These are phyloP conservation scores for Pestalotiopsis sp. DNA, from an alignment of 2,329 filamentous ascomycete genomes.

Conservation along the genomic window DNA sequence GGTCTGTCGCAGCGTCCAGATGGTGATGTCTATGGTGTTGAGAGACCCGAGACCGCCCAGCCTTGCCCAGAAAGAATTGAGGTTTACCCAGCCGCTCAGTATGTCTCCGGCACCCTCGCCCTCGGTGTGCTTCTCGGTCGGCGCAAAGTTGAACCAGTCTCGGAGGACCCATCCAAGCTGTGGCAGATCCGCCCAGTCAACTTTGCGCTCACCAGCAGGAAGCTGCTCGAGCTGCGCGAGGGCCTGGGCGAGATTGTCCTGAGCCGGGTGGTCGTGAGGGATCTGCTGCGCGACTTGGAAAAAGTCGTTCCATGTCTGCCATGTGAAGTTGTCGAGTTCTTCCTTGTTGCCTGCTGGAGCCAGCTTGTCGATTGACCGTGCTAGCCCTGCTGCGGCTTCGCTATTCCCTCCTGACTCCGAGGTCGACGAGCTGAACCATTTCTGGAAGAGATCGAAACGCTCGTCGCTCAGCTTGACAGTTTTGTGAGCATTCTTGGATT, in stretches of 20 bases:
- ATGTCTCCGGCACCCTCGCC: constrained; percentile 17
- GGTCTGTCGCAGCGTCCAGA: constrained; percentile 31
- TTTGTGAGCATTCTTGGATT: neutral
- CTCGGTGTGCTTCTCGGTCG: constrained; percentile 11
- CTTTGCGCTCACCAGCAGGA: constrained; percentile 24
- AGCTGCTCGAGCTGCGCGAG: constrained; percentile 28
- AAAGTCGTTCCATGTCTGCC: constrained; percentile 25
- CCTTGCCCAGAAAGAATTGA: constrained; percentile 31
- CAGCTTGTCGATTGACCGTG: constrained; percentile 19
- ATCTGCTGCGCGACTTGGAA: constrained; percentile 27
- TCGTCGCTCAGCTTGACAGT: constrained; percentile 3
- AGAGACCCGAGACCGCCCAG: constrained; percentile 26
- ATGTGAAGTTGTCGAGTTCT: constrained; percentile 25
- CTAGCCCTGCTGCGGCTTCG: constrained; percentile 5
- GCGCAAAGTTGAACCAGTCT: constrained; percentile 23
- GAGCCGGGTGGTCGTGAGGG: constrained; percentile 24
- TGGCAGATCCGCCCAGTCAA: constrained; percentile 27
- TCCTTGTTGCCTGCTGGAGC: constrained; percentile 9
- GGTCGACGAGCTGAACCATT: constrained; percentile 20
- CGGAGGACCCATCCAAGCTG: constrained; percentile 24
- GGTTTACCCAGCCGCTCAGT: constrained; percentile 21
- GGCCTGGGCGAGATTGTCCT: constrained; percentile 28
- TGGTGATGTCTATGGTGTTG: constrained; percentile 18
- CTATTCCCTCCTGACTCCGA: constrained; percentile 15
- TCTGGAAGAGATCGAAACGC: constrained; percentile 24